Conservation (phyloP, 1,284 basidiomycete genomes). For the Ustilago nuda region DNA sequence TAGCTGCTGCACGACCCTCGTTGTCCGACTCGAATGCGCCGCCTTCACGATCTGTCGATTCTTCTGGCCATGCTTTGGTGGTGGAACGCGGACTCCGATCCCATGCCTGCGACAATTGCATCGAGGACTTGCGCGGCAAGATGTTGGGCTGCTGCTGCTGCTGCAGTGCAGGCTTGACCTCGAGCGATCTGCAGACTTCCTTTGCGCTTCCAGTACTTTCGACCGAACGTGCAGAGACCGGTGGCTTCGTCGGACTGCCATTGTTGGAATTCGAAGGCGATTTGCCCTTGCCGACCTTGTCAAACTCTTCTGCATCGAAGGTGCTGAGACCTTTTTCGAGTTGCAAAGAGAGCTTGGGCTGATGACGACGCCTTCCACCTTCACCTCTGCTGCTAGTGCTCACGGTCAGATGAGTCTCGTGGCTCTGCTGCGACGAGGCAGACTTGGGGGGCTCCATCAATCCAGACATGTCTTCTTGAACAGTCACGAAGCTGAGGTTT, state of each 20-base stretch:
- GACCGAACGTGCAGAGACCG: conserved; percentile 27
- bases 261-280: conserved; percentile 29
- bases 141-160: conserved; percentile 7
- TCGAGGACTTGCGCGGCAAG: conserved; percentile 30
- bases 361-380: conserved; percentile 39
- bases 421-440: conserved; percentile 44
- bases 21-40: conserved; percentile 34
- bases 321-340: conserved; percentile 62
- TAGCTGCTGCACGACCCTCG: conserved; percentile 32
- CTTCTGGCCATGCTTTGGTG: conserved; percentile 13
- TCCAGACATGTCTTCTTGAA: conserved; percentile 27
- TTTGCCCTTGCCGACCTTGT: conserved; percentile 43
- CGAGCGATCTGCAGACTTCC: conserved; percentile 25
- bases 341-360: conserved; percentile 57
- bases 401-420: conserved; percentile 33
- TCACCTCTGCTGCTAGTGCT: conserved; percentile 44
- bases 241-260: conserved; percentile 33
- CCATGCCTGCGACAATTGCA: conserved; percentile 38
- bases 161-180: conserved; percentile 13
- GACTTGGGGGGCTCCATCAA: conserved; percentile 34
- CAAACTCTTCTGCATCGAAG: conserved; percentile 59
- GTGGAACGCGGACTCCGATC: conserved; percentile 19
- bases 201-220: conserved; percentile 29
- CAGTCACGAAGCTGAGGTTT: conserved; percentile 35
- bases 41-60: conserved; percentile 19